Evolutionary conservation across 352 stramenopile genomes (phyloP).

Genomic region (Phytophthora kernoviae): DNA sequence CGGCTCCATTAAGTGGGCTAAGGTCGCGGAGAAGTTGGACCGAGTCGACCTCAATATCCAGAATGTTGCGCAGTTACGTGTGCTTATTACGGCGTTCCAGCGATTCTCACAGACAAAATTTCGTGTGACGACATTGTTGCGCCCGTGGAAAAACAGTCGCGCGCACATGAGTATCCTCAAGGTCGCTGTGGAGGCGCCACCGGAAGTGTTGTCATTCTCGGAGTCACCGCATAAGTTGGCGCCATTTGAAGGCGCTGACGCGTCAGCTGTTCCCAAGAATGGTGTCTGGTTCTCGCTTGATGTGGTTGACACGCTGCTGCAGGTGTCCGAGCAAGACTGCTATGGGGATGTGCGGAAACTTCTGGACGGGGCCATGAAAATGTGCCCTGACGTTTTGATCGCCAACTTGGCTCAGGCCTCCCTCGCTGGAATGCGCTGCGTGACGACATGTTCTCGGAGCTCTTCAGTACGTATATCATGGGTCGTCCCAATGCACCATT

Average conservation of each 20-base stretch:
- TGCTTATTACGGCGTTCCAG: slow-evolving; percentile 82
- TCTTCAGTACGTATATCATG: slow-evolving; percentile 89
- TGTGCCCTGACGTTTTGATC: slow-evolving; percentile 85
- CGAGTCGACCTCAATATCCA: slow-evolving; percentile 74
- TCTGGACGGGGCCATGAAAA: slow-evolving; percentile 82
- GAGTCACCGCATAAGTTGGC: slow-evolving; percentile 83
- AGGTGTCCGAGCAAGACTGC: slow-evolving; percentile 82
- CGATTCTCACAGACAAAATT: slow-evolving; percentile 86
- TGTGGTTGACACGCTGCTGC: slow-evolving; percentile 79
- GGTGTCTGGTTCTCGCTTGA: slow-evolving; percentile 89
- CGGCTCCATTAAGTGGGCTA: slow-evolving; percentile 83
- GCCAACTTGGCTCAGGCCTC: slow-evolving; percentile 82
- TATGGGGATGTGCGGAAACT: slow-evolving; percentile 85
- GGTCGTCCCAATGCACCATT: slow-evolving; percentile 82
- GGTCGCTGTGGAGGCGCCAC: slow-evolving; percentile 79
- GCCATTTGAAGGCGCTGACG: slow-evolving; percentile 87
- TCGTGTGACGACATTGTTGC: slow-evolving; percentile 68
- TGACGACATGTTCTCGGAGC: slow-evolving; percentile 87
- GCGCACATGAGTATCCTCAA: slow-evolving; percentile 80
- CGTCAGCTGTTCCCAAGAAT: slow-evolving; percentile 83
- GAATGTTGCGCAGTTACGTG: slow-evolving; percentile 64
- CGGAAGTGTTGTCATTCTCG: slow-evolving; percentile 79
- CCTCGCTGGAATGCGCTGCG: slow-evolving; percentile 83
- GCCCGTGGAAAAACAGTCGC: slow-evolving; percentile 79
- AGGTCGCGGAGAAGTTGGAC: slow-evolving; percentile 87